Percentiles rank a stretch among this genome's conserved stretches.
These are phyloP conservation scores for Fusarium tjaetaba DNA, from an alignment of 2,329 filamentous ascomycete species.

Conservation along the genomic window DNA sequence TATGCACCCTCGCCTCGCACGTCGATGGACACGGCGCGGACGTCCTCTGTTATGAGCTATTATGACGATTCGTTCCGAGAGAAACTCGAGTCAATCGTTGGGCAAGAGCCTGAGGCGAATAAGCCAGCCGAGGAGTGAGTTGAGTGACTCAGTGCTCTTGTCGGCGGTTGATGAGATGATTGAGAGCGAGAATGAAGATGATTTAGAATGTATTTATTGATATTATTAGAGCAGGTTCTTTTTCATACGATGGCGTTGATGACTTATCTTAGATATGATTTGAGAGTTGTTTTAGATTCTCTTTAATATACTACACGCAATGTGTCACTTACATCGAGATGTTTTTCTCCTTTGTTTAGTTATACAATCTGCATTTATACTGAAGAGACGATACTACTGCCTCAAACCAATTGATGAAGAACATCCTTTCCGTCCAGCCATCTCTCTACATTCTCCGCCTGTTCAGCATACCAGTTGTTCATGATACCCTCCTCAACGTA, in stretches of 20 bases:
- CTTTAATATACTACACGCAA: not conserved
- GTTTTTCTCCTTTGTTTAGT: not conserved
- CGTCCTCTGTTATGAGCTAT: constrained; percentile 24
- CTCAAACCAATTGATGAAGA: not conserved
- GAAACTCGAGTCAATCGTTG: constrained; percentile 24
- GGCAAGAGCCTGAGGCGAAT: constrained; percentile 2
- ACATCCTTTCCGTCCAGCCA: not conserved
- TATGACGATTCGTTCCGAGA: constrained; percentile 26
- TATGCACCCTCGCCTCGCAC: constrained; percentile 12
- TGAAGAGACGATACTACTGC: rapidly evolving
- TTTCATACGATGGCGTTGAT: not conserved
- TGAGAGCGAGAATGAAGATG: not conserved
- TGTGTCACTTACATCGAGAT: not conserved
- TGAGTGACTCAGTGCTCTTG: not conserved
- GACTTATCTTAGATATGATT: not conserved
- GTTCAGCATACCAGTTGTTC: constrained; percentile 3
- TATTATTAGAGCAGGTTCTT: not conserved
- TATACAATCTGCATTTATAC: not conserved
- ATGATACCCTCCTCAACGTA: not conserved
- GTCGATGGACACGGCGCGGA: constrained; percentile 15
- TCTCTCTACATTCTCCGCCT: constrained; percentile 1
- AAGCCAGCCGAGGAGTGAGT: not conserved
- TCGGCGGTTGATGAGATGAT: not conserved
- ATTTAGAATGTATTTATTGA: not conserved
- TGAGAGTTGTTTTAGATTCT: not conserved